A percentile compares a stretch with the other conserved stretches of the same genome.
Evolutionary conservation across 805 yeast species (phyloP).

Genomic region (Candida ascalaphidarum): DNA sequence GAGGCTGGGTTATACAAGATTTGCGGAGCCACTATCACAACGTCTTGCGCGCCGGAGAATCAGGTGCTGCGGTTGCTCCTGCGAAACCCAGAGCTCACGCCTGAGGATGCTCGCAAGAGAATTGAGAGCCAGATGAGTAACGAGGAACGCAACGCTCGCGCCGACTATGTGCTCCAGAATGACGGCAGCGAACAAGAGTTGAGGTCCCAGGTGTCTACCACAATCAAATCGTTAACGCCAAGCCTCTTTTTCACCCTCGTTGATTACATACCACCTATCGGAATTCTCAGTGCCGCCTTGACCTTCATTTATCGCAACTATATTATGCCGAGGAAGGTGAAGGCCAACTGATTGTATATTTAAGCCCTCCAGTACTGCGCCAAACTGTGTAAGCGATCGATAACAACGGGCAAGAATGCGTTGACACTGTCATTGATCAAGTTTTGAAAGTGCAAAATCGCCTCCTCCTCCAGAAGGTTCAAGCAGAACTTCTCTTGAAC

Average conservation of each 20-base stretch:
- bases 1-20: conserved; percentile 64
- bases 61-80: conserved; percentile 57
- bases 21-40: conserved; percentile 68
- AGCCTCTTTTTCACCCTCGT: conserved; percentile 8
- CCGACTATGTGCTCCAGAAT: conserved; percentile 68
- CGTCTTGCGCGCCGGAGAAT: conserved; percentile 45
- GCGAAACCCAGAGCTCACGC: conserved; percentile 61
- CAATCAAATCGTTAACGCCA: not conserved
- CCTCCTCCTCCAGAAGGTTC: conserved; percentile 93
- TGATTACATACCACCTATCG: conserved; percentile 21
- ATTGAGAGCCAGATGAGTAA: conserved; percentile 71
- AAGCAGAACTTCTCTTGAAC: conserved; percentile 91
- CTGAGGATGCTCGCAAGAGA: conserved; percentile 62
- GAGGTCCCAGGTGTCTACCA: conserved; percentile 1
- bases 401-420: conserved; percentile 90
- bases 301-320: too few relatives aligned
- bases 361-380: conserved; percentile 97
- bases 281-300: conserved; percentile 12
- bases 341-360: too few relatives aligned
- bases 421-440: conserved; percentile 90
- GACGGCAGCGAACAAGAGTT: conserved; percentile 26
- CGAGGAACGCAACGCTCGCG: conserved; percentile 43
- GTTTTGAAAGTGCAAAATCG: conserved; percentile 88
- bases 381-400: conserved; percentile 87
- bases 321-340: too few relatives aligned